phyloP scores from a whole-genome alignment of 768 basidiomycete species.

The Naganishia friedmannii region DNA sequence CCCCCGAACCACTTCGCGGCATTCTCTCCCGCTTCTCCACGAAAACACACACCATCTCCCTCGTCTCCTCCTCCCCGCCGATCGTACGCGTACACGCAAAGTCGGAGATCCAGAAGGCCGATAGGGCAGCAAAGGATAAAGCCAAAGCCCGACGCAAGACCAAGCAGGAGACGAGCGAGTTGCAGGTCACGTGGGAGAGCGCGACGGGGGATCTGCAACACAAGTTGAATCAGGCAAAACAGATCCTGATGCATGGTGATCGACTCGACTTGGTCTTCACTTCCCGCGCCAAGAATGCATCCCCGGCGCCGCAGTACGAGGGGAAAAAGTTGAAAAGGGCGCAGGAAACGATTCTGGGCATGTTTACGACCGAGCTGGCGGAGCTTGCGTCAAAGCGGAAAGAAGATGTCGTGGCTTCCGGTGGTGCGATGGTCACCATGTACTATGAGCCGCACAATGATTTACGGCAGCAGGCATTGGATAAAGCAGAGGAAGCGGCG shows the following conservation, averaged over 20 bases:
- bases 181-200: constrained; percentile 48
- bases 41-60: constrained; percentile 39
- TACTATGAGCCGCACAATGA: constrained; percentile 32
- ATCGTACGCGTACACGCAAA: constrained; percentile 43
- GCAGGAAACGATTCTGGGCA: constrained; percentile 38
- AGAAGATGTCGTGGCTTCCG: constrained; percentile 36
- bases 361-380: constrained; percentile 39
- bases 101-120: constrained; percentile 35
- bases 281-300: constrained; percentile 27
- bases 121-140: constrained; percentile 34
- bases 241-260: constrained; percentile 42
- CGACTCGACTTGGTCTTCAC: constrained; percentile 44
- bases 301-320: constrained; percentile 25
- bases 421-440: constrained; percentile 34
- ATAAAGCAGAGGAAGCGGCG: constrained; percentile 36
- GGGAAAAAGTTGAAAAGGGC: constrained; percentile 31
- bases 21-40: constrained; percentile 31
- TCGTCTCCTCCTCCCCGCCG: constrained; percentile 42
- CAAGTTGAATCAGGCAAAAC: constrained; percentile 40
- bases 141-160: constrained; percentile 33
- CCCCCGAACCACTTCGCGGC: constrained; percentile 34
- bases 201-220: constrained; percentile 44
- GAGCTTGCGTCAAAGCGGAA: constrained; percentile 40
- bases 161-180: constrained; percentile 43
- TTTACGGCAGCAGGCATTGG: constrained; percentile 33